phyloP scores from a whole-genome alignment of 1,139 yeast species.

The Candida labiduridarum region DNA sequence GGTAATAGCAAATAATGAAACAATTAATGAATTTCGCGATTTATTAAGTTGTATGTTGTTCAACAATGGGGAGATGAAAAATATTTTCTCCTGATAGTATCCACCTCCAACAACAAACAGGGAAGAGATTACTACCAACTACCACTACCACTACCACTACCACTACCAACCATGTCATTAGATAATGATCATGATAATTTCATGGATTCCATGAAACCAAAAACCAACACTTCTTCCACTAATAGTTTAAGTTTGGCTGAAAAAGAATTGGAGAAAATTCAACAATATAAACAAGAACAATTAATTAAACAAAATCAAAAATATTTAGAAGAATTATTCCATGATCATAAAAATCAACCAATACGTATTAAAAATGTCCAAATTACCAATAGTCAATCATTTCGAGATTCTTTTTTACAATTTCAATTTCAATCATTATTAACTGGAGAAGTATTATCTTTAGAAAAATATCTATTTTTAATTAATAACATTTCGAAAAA shows the following conservation, averaged over 20 bases:
- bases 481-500: conserved; percentile 48
- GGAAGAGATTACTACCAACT: not conserved
- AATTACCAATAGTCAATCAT: conserved; percentile 54
- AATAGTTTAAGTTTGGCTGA: conserved; percentile 25
- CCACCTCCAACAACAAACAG: not conserved
- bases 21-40: too few relatives aligned
- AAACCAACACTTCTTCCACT: conserved; percentile 8
- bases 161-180: conserved; percentile 13
- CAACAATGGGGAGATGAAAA: too few relatives aligned
- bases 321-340: conserved; percentile 44
- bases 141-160: not conserved
- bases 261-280: conserved; percentile 32
- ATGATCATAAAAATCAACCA: conserved; percentile 46
- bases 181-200: conserved; percentile 19
- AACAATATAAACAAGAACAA: conserved; percentile 33
- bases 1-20: too few relatives aligned
- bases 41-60: too few relatives aligned
- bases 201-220: conserved; percentile 17
- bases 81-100: too few relatives aligned
- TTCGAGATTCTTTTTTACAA: conserved; percentile 53
- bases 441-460: conserved; percentile 28
- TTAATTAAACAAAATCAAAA: conserved; percentile 41
- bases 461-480: conserved; percentile 37
- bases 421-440: conserved; percentile 60
- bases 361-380: conserved; percentile 50